Evolutionary conservation across 2,329 filamentous ascomycete species (phyloP).

Genomic region (Chaetomium strumarium): DNA sequence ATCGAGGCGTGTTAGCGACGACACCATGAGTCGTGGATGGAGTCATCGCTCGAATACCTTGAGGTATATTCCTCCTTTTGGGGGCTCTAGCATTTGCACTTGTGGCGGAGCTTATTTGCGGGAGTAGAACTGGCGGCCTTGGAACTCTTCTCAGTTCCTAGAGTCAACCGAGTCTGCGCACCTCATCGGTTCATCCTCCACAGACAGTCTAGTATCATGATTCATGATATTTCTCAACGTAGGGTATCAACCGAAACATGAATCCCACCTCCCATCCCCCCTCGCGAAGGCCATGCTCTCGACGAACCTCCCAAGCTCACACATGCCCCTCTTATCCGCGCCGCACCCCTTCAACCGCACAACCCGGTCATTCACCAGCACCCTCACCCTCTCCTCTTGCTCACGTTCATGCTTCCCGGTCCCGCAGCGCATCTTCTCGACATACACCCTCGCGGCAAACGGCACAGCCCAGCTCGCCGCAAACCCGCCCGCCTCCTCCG

Average conservation of each 20-base stretch:
- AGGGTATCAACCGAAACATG: conserved; percentile 40
- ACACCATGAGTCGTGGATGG: too few species aligned
- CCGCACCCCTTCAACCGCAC: conserved; percentile 64
- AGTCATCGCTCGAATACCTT: too few species aligned
- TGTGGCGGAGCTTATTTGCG: too few species aligned
- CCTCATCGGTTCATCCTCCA: too few species aligned
- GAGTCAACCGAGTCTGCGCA: too few species aligned
- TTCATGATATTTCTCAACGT: neutral
- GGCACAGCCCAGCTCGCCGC: conserved; percentile 75
- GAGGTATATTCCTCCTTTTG: too few species aligned
- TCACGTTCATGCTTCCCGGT: conserved; percentile 46
- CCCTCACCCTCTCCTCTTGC: conserved; percentile 60
- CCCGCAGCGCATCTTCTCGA: conserved; percentile 77
- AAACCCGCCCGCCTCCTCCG: conserved; percentile 57
- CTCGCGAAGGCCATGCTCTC: conserved; percentile 69
- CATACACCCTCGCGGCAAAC: conserved; percentile 73
- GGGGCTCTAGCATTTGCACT: too few species aligned
- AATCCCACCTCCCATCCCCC: conserved; percentile 65
- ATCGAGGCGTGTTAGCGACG: too few species aligned
- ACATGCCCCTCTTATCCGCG: conserved; percentile 65
- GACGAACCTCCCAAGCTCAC: conserved; percentile 64
- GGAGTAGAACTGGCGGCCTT: too few species aligned
- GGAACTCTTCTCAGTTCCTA: too few species aligned
- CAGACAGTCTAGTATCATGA: too few species aligned
- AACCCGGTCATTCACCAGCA: conserved; percentile 80